Base-by-base conservation (phyloP, 495 filamentous ascomycete genomes). In the Astrocystis sublimbata region DNA sequence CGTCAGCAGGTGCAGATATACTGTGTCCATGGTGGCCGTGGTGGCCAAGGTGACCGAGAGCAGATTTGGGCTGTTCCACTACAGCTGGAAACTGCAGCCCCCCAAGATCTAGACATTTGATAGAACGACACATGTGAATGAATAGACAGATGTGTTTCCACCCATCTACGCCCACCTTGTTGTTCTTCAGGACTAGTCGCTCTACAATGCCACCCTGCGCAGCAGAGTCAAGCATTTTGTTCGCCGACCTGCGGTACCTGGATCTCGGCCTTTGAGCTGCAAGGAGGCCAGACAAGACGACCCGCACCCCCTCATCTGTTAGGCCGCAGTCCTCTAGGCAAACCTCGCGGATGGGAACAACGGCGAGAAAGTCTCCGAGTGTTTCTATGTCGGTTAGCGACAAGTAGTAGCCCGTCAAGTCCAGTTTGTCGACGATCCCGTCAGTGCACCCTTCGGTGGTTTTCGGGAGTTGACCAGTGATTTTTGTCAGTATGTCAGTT, bases 141-240 rank as follows among this genome's bases (percentile, higher is more conserved):
- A 98, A 98, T 8, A 96, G 79, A 57, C 88, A 87, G 38, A 98
- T 90, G 66, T 97, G 89, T 67, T 87, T 89, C 94, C 94, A 98
- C 30, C 94, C 94, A 55, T 93, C 91, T 2, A 80, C 76, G 8
- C 89, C 87, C 58, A 98, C 90, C 67, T 91, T 93, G 62, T 72
- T 72, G 69, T 93, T 88, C 72, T 96, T 97, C n/a, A 98, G 75
- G 4, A 88, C 89, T 5, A 98, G 73, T 62, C 93, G 88, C 77
- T 97, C 93, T 4, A 98, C 83, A 1, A 92, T 85, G 19, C 94
- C 92, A 30, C 82, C 77, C 52, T 81, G 80, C 23, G 71, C 68
- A 3, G 68, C 66, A 59, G 73, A 65, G 33, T 79, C 76, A 46
- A 54, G 60, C 13, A 59, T 38, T 24, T 66, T 63, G 15, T 58